phyloP scores from a whole-genome alignment of 139 green algal species.

The Mesotaenium endlicherianum region DNA sequence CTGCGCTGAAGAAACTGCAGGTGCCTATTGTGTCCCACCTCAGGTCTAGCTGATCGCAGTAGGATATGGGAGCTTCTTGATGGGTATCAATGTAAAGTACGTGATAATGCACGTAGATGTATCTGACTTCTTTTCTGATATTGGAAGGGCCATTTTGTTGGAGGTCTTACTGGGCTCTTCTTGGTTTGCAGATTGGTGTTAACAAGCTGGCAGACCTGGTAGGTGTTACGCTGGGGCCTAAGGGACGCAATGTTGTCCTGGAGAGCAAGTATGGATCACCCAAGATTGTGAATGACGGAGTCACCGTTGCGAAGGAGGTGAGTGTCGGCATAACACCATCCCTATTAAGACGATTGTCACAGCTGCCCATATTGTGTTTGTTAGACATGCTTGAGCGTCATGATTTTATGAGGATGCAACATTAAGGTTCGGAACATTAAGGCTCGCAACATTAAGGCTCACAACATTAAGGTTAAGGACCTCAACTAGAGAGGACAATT shows the following conservation, averaged over 20 bases:
- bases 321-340: no score
- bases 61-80: not conserved
- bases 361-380: no score
- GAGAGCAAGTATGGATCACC: constrained; percentile 98
- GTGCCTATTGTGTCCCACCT: not conserved
- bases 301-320: constrained; percentile 68
- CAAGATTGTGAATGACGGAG: constrained; percentile 99
- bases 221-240: constrained; percentile 98
- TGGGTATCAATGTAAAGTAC: not conserved
- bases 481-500: no score
- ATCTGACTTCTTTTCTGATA: not conserved
- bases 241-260: constrained; percentile 98
- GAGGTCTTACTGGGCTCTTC: not conserved
- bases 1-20: constrained; percentile 84
- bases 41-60: not conserved
- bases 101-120: not conserved
- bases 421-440: no score
- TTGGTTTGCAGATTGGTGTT: constrained; percentile 81
- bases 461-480: no score
- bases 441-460: no score
- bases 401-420: no score
- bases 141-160: not conserved
- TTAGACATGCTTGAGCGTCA: no score
- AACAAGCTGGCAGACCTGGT: constrained; percentile 98
- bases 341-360: no score